phyloP scores from a whole-genome alignment of 768 basidiomycete species.

The Pisolithus orientalis region DNA sequence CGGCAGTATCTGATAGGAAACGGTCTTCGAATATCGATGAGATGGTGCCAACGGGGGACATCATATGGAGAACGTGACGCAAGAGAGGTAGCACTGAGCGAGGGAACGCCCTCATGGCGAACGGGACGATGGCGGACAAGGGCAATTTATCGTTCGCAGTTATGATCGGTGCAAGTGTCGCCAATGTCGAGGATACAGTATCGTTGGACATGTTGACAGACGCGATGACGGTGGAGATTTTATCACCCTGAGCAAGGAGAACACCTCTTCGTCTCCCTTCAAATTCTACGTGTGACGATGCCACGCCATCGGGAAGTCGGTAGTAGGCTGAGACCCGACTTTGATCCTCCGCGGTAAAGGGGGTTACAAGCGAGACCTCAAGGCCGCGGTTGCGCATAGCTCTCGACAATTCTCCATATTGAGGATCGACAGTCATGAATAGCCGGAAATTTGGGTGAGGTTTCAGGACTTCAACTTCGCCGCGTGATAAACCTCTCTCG shows the following conservation, averaged over 20 bases:
- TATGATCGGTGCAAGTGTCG: slow-evolving; percentile 11
- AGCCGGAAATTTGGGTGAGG: slow-evolving; percentile 90
- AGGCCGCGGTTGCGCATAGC: slow-evolving; percentile 98
- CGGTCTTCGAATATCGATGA: slow-evolving; percentile 14
- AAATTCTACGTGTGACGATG: slow-evolving; percentile 9
- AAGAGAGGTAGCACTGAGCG: slow-evolving; percentile 9
- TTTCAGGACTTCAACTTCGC: slow-evolving; percentile 61
- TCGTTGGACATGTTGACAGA: slow-evolving; percentile 45
- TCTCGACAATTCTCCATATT: slow-evolving; percentile 87
- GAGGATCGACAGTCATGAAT: slow-evolving; percentile 91
- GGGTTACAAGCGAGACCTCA: slow-evolving; percentile 57
- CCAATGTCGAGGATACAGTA: slow-evolving; percentile 25
- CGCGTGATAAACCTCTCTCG: slow-evolving; percentile 82
- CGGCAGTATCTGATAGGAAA: slow-evolving; percentile 7
- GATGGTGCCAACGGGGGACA: slow-evolving; percentile 9
- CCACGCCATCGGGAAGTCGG: slow-evolving; percentile 36
- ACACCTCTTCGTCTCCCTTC: slow-evolving; percentile 25
- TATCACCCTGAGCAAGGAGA: neutral
- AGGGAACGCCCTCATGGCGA: slow-evolving; percentile 19
- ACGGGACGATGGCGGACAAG: slow-evolving; percentile 20
- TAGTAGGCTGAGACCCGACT: slow-evolving; percentile 39
- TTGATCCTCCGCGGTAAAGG: slow-evolving; percentile 39
- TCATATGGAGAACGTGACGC: slow-evolving; percentile 17
- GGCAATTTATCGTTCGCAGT: slow-evolving; percentile 1
- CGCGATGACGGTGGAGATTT: slow-evolving; percentile 15